Evolutionary conservation across 2,329 filamentous ascomycete species (phyloP).

Genomic region (Ceratocystis diversiconidia): DNA sequence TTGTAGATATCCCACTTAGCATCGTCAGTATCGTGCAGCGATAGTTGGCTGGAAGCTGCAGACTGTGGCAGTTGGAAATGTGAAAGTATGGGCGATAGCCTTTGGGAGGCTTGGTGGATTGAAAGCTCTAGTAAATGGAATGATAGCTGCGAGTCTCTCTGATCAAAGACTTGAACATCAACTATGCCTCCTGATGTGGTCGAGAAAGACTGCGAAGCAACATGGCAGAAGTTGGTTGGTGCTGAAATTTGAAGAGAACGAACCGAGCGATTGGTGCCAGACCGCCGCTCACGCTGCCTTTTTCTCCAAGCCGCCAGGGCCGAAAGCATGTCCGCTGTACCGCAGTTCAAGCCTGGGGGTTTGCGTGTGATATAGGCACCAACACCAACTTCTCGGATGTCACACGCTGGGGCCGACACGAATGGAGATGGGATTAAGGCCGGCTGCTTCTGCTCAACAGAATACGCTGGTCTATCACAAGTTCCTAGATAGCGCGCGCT

Average conservation of each 20-base stretch:
- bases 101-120: constrained; percentile 31
- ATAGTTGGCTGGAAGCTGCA: constrained; percentile 6
- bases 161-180: not conserved
- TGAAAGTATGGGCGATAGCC: constrained; percentile 43
- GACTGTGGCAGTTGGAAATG: constrained; percentile 30
- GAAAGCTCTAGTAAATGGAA: constrained; percentile 45
- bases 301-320: constrained; percentile 27
- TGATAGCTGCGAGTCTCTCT: constrained; percentile 24
- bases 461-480: not conserved
- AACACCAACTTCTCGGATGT: constrained; percentile 25
- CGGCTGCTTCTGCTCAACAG: constrained; percentile 12
- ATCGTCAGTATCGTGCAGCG: constrained; percentile 11
- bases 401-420: constrained; percentile 23
- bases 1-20: constrained; percentile 3
- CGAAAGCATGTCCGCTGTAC: constrained; percentile 22
- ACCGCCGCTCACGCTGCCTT: constrained; percentile 19
- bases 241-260: constrained; percentile 41
- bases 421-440: constrained; percentile 8
- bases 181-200: not conserved
- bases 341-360: constrained; percentile 20
- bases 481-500: not conserved
- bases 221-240: constrained; percentile 46
- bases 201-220: constrained; percentile 17
- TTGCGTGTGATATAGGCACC: constrained; percentile 23
- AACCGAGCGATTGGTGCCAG: constrained; percentile 22